Evolutionary conservation across 805 yeast species (phyloP), one percentile per base, ranked within the genome.

Genomic region (Myxozyma vanderwaltii): DNA sequence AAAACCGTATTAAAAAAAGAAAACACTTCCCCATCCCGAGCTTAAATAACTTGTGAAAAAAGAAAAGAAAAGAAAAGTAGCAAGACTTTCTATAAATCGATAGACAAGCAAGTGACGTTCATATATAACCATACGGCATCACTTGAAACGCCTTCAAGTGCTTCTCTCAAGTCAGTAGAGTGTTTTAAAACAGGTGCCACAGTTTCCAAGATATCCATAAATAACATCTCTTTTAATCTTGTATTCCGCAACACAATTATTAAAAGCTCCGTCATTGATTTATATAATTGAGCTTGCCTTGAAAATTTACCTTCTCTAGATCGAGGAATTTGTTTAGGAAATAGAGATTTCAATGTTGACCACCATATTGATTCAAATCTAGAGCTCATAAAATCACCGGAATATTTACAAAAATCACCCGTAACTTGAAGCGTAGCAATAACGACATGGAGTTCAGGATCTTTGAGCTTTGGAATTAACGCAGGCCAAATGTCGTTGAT

Each of bases 401-500:
- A 72, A 44, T 56, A 55, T 27, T 23, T 35, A 29, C 72, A 61
- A 1, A 73, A 54, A 7, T 50, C 61, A 1, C 67, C 69, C n/a
- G 76, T 65, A 12, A 72, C 66, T 19, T 53, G 43, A 23, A 75
- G 50, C 0, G 75, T 68, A 10, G 67, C 65, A 40, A 68, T 75
- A 7, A 68, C 68, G 7, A 77, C 71, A 29, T 64, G 66, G 1
- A 63, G 51, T 43, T 77, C 77, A 0, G 61, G 54, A 41, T 75
- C 77, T 6, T 66, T 56, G 7, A 72, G 61, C 3, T 73, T 64
- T 0, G 67, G 63, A 0, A 67, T 60, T 0, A 80, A 68, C 2
- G 76, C 70, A 1, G 83, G 82, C 88, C 88, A 85, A 0, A 78
- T 63, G 1, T 78, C 72, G n/a, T 84, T 82, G 3, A 80, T 74